These are phyloP conservation scores for Monilinia aucupariae DNA, from an alignment of 2,329 filamentous ascomycete genomes.

Conservation along the genomic window DNA sequence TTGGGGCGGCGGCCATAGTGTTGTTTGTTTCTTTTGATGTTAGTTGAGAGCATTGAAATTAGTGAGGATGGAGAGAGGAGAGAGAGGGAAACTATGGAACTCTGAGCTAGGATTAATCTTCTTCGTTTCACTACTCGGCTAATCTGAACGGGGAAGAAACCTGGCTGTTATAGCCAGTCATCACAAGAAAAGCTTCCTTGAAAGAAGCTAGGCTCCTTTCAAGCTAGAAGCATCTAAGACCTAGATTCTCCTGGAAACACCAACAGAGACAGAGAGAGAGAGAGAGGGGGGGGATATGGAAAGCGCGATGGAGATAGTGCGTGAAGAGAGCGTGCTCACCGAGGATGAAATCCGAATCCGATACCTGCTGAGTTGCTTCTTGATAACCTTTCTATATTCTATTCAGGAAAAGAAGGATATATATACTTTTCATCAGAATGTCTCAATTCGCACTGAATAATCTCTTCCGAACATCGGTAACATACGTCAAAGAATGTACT, in stretches of 20 bases:
- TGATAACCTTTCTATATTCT: not conserved
- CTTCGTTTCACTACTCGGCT: too few species aligned
- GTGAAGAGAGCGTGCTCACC: not conserved
- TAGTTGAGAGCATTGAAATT: not conserved
- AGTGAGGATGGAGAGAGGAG: too few species aligned
- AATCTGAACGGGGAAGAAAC: too few species aligned
- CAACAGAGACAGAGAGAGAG: too few species aligned
- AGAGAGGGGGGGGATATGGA: too few species aligned
- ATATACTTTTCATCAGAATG: not conserved
- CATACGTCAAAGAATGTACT: not conserved
- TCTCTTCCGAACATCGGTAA: not conserved
- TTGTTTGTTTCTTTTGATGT: not conserved
- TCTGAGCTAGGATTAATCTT: too few species aligned
- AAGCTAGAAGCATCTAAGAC: too few species aligned
- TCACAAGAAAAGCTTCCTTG: too few species aligned
- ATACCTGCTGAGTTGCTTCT: not conserved
- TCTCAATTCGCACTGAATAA: not conserved
- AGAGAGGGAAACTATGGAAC: too few species aligned
- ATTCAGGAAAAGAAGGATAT: not conserved
- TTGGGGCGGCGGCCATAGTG: not conserved
- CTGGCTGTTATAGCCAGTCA: too few species aligned
- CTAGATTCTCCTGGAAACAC: too few species aligned
- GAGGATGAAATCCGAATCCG: not conserved
- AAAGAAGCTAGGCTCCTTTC: too few species aligned
- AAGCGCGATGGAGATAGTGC: not conserved